Evolutionary conservation across 164 flowering plant genomes (phyloP).

Genomic region (Aristolochia contorta): DNA sequence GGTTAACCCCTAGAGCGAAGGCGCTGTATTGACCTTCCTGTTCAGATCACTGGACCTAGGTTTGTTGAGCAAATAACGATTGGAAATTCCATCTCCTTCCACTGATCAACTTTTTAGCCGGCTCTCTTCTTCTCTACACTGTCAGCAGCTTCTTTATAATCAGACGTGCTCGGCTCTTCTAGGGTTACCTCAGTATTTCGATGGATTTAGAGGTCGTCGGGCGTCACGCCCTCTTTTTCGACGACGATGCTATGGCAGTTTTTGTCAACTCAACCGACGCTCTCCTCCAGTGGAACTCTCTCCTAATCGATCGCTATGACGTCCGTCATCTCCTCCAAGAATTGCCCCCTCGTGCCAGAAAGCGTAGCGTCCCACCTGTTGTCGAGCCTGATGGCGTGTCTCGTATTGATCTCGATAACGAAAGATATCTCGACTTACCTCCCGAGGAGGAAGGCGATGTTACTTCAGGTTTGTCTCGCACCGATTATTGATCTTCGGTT

Average conservation of each 20-base stretch:
- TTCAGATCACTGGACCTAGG: no score
- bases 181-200: background rate
- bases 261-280: slow-evolving; percentile 78
- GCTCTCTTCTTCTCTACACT: no score
- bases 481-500: background rate
- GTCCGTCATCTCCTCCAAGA: slow-evolving; percentile 81
- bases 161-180: background rate
- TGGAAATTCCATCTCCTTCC: background rate
- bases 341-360: slow-evolving; percentile 46
- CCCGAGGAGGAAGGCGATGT: slow-evolving; percentile 31
- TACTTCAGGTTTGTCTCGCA: slow-evolving; percentile 14
- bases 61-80: no score
- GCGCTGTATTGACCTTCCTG: no score
- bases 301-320: slow-evolving; percentile 85
- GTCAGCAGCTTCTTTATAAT: no score
- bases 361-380: slow-evolving; percentile 21
- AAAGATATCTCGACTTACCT: slow-evolving; percentile 67
- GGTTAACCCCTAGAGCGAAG: no score
- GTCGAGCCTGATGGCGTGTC: slow-evolving; percentile 16
- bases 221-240: slow-evolving; percentile 83
- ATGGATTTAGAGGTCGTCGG: slow-evolving; percentile 74
- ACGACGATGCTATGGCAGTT: slow-evolving; percentile 67
- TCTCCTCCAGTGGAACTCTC: slow-evolving; percentile 80
- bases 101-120: no score
- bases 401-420: slow-evolving; percentile 37